Evolutionary conservation across 257 asterid genomes (phyloP).

Genomic region (Nicotiana sylvestris): DNA sequence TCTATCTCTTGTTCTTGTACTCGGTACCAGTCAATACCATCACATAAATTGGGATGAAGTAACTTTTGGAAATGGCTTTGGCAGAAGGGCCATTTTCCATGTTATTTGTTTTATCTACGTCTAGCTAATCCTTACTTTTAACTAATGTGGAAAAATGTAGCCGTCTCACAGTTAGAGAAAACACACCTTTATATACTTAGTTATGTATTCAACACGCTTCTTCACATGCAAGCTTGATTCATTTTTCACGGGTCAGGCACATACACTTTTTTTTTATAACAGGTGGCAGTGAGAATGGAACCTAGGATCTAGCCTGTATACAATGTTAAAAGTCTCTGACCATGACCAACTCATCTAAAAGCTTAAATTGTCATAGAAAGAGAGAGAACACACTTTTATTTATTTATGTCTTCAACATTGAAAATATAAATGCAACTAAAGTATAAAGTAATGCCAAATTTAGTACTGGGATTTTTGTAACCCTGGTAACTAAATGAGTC

Average conservation of each 20-base stretch:
- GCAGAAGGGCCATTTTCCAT: background rate
- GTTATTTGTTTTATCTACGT: background rate
- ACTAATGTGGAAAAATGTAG: too few relatives aligned
- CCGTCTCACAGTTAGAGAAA: background rate
- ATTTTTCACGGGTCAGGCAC: background rate
- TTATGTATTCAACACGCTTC: background rate
- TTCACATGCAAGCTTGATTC: background rate
- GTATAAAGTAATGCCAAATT: background rate
- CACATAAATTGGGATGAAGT: too few relatives aligned
- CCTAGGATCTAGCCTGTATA: background rate
- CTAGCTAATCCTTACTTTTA: background rate
- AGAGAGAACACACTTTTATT: background rate
- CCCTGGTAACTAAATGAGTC: background rate
- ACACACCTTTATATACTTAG: background rate
- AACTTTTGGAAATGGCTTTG: background rate
- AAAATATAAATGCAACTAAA: background rate
- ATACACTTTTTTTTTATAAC: background rate
- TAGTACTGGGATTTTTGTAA: background rate
- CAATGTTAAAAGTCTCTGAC: background rate
- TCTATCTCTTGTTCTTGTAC: too few relatives aligned
- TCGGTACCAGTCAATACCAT: too few relatives aligned
- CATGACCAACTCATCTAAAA: background rate
- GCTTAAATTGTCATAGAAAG: background rate
- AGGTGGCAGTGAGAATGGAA: background rate
- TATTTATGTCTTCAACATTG: background rate